A percentile compares a stretch with the other conserved stretches of the same genome.
Conservation (phyloP, 1,139 yeast genomes). For the Yamadazyma membranifaciens region DNA sequence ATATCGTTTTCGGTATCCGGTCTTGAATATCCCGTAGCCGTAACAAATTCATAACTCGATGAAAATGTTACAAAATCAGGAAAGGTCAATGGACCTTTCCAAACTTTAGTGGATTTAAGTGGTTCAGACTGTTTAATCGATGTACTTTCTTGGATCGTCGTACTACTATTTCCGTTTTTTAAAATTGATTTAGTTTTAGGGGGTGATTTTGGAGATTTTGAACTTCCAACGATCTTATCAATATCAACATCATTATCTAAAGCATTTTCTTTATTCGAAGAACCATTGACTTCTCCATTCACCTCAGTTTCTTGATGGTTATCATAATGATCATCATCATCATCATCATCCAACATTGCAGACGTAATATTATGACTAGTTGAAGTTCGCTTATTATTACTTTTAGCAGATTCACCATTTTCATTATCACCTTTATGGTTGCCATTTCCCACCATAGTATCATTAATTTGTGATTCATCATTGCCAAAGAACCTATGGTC, state of each 20-base stretch:
- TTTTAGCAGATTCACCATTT: neutral
- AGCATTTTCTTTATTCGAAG: slow-evolving; percentile 3
- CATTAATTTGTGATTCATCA: slow-evolving; percentile 4
- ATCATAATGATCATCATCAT: slow-evolving; percentile 10
- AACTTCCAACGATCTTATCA: slow-evolving; percentile 11
- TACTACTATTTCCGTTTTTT: slow-evolving; percentile 2
- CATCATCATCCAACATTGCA: slow-evolving; percentile 14
- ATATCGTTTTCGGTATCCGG: slow-evolving; percentile 27
- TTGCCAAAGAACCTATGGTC: slow-evolving; percentile 38
- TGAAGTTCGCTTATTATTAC: neutral
- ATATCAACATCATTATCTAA: slow-evolving; percentile 24
- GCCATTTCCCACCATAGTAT: neutral
- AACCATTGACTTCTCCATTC: neutral
- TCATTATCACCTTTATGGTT: neutral
- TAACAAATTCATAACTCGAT: slow-evolving; percentile 43
- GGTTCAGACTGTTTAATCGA: neutral
- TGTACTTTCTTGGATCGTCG: neutral
- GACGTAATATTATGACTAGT: slow-evolving; percentile 7
- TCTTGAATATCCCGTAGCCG: slow-evolving; percentile 28
- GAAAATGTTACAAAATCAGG: slow-evolving; percentile 53
- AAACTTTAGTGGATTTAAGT: slow-evolving; percentile 24
- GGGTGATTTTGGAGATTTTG: neutral
- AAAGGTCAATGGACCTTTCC: slow-evolving; percentile 59
- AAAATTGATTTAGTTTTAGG: slow-evolving; percentile 6
- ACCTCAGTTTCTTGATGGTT: slow-evolving; percentile 11